Base-by-base conservation (phyloP, 805 yeast genomes). In the Spathaspora sp. region DNA sequence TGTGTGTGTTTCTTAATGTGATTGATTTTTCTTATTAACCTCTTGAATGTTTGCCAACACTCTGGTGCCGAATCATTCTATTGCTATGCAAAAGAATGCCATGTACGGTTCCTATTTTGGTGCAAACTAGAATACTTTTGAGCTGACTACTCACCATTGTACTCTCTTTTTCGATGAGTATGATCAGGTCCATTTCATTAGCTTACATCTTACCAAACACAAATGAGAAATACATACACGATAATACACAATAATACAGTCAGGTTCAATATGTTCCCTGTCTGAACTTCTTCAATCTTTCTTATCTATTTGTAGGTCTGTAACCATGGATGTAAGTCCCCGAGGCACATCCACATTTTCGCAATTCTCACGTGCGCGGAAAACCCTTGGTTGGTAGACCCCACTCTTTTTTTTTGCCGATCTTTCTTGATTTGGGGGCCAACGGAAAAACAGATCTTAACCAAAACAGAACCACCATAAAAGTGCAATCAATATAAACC, bases 71-170 rank as follows among this genome's bases (percentile, higher is more conserved):
- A 76, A 79, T 82, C 65, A 46, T 53, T 46, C 48, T 52, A 49
- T 47, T 47, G 46, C 43, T 39, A 44, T 48, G 48, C 47, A 48
- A 49, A 39, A 42, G 45, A 48, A 54, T 58, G 57, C 84, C 68
- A 72, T 86, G 82, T 79, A 79, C 79, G 81, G 85, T 80, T 85
- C 92, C 96, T 86, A 87, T 88, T 88, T 85, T 83, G 82, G 86
- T 75, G 91, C 91, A 86, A 89, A 86, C 96, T 74, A 89, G 90
- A 66, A 59, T 51, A 59, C 87, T 69, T 57, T 54, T 53, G 47
- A 71, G 86, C 81, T 77, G 67, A 68, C 73, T 87, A 86, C 93
- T 87, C 93, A 87, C 86, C 92, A 67, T 76, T 74, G 65, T 77
- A 70, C 47, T 50, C 62, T 11, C 44, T 49, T 55, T 29, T 48